Evolutionary conservation across 768 basidiomycete genomes (phyloP), one percentile per base, ranked within the genome.

Genomic region (Auricularia sp.): DNA sequence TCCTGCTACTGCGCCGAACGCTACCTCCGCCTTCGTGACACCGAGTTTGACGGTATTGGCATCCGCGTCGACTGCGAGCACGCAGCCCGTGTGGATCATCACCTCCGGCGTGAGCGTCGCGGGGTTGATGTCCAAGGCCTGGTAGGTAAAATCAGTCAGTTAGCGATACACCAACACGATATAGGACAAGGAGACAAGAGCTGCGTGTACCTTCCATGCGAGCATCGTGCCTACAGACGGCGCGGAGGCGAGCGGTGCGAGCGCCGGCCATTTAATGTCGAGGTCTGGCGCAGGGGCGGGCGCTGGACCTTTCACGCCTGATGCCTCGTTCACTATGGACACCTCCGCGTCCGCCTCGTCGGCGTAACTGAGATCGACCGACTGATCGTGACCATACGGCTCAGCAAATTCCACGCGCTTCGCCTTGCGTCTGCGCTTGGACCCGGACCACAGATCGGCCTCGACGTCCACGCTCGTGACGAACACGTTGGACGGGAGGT

Each of bases 391-490:
- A 29, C 29, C 29, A 29, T 29, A 29, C 29, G 29, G 29, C 29
- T 29, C 29, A 7, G 54, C 29, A 2, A 54, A 54, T 1, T 29
- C 29, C 11, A 54, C 18, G 29, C 29, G 54, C 18, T 54, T 29
- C n/a, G 54, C n/a, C 54, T 54, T n/a, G n/a, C 29, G 29, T 29
- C 29, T 29, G 54, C 56, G 56, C 24, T 59, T 59, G 56, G 24
- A 29, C 54, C 61, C 34, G 65, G 72, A 74, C 75, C 70, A 77
- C 69, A 79, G 66, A 1, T 77, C 81, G 33, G 77, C 81, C 69
- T 88, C 87, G 33, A 90, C 86, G 66, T 90, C 86, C 2, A 90
- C 78, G 67, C 84, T 85, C 2, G 88, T 89, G 39, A 90, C 86
- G 66, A 90, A 84, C 69, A 90, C 71, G 62, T 87, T 85, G 3